Base-by-base conservation (phyloP, 2,329 filamentous ascomycete species). In the Calonectria ilicicola region DNA sequence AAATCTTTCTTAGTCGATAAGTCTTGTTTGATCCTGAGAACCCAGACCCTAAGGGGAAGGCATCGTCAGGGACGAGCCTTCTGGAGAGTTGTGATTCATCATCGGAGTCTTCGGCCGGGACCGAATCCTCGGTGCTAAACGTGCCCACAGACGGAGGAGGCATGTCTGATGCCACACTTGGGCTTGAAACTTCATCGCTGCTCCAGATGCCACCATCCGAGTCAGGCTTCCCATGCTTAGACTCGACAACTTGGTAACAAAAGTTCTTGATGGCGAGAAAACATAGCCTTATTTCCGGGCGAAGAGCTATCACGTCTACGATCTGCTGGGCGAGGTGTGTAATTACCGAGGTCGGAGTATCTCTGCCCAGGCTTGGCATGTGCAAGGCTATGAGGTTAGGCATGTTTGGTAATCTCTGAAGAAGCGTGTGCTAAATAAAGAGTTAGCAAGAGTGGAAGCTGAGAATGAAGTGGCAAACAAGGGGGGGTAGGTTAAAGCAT, bases 261-360 rank as follows among this genome's bases (percentile, higher is more conserved):
- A 21, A n/a, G 35, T 47, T 62, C 53, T 62, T 60, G n/a, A 74
- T 67, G n/a, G 64, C 70, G 5, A 74, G 51, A 40, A 65, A 73
- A 32, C 70, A 66, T 21, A 74, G 32, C 44, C 49, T 49, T 21
- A 69, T 66, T 44, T 74, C 70, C 7, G 70, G 73, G 46, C 70
- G 70, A 53, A 74, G 65, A 46, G 70, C 62, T 49, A 74, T 74
- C 58, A 70, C 67, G 26, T 74, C 73, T 56, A 74, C 70, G 35
- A 74, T 70, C 51, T 74, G 70, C 40, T 67, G 65, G 5, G 44
- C 70, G 32, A 70, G 53, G 27, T 74, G 63, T 15, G 29, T 42
- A 29, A 51, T 35, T 26, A 68, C 58, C 27, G 62, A 29, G 23
- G 56, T 65, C 3, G 58, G 44, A 32, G 35, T 35, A 32, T 64